Percentiles rank a stretch among this genome's conserved stretches.
These are phyloP conservation scores for Ogataea ganodermae DNA, from an alignment of 805 yeast species.

Conservation along the genomic window DNA sequence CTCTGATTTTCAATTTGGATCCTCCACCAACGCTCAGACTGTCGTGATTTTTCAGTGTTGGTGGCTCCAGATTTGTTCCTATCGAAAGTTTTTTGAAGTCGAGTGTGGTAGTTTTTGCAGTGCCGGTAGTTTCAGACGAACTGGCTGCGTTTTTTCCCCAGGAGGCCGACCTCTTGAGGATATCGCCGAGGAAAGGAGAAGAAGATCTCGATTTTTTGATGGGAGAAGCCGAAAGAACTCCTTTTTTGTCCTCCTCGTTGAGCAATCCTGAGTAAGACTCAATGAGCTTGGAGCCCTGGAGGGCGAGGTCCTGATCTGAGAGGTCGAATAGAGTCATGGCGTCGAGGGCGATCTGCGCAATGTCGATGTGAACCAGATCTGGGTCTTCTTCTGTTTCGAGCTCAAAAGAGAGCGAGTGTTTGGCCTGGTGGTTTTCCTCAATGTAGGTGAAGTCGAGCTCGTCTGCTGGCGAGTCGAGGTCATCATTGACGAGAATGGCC, in stretches of 20 bases:
- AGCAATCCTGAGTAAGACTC: conserved; percentile 26
- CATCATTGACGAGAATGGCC: conserved; percentile 20
- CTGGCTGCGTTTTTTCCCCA: conserved; percentile 7
- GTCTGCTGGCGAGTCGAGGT: conserved; percentile 10
- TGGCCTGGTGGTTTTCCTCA: conserved; percentile 24
- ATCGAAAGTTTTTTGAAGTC: conserved; percentile 3
- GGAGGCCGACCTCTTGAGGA: conserved; percentile 18
- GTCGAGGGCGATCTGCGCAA: conserved; percentile 20
- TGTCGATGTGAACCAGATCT: conserved; percentile 13
- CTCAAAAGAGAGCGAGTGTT: conserved; percentile 16
- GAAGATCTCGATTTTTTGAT: conserved; percentile 11
- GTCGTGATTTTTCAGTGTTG: conserved; percentile 3
- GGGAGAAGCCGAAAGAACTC: conserved; percentile 20
- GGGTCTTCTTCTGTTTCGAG: background rate
- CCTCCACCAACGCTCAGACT: conserved; percentile 24
- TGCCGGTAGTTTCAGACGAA: background rate
- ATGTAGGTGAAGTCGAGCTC: conserved; percentile 27
- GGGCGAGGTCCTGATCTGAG: conserved; percentile 15
- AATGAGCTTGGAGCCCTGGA: conserved; percentile 19
- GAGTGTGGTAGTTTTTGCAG: background rate
- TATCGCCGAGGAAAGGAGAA: conserved; percentile 15
- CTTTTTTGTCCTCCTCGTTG: conserved; percentile 23
- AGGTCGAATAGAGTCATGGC: conserved; percentile 22
- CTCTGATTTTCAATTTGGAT: conserved; percentile 9
- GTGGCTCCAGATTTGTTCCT: background rate